These are phyloP conservation scores for Berberis thunbergii DNA, from an alignment of 164 flowering plant species.

Conservation along the genomic window DNA sequence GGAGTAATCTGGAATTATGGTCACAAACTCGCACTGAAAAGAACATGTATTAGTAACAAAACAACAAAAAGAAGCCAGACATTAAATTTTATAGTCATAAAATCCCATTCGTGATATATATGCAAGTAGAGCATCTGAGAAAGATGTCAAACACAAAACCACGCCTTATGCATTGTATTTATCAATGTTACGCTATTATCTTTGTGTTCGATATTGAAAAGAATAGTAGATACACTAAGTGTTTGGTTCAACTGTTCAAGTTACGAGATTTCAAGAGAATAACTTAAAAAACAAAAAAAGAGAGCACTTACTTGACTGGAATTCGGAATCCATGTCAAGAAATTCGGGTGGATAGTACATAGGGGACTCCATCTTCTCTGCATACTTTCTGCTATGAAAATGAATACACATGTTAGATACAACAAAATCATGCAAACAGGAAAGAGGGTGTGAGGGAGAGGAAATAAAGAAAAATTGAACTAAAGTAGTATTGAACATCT, in stretches of 20 bases:
- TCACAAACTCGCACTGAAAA: slow-evolving; percentile 37
- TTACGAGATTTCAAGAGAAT: not conserved
- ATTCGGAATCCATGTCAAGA: slow-evolving; percentile 38
- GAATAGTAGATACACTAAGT: too few species aligned
- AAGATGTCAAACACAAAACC: too few species aligned
- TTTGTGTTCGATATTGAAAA: too few species aligned
- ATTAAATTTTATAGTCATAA: too few species aligned
- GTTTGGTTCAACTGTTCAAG: too few species aligned
- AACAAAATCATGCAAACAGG: not conserved
- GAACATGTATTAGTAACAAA: not conserved
- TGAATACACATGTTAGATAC: not conserved
- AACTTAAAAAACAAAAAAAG: not conserved
- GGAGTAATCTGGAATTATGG: slow-evolving; percentile 30
- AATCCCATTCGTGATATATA: too few species aligned
- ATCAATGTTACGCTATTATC: too few species aligned
- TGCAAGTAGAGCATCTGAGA: too few species aligned
- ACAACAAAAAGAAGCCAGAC: too few species aligned
- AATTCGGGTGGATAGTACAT: slow-evolving; percentile 14
- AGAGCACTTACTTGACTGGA: slow-evolving; percentile 41
- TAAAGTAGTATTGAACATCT: too few species aligned
- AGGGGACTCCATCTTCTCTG: slow-evolving; percentile 21
- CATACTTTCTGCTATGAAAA: slow-evolving; percentile 37
- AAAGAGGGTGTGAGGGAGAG: not conserved
- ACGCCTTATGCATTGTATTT: too few species aligned
- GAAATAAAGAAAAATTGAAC: not conserved